A percentile compares a stretch with the other conserved stretches of the same genome.
These are phyloP conservation scores for Chlorella ohadii DNA, from an alignment of 139 green algal species.

Conservation along the genomic window DNA sequence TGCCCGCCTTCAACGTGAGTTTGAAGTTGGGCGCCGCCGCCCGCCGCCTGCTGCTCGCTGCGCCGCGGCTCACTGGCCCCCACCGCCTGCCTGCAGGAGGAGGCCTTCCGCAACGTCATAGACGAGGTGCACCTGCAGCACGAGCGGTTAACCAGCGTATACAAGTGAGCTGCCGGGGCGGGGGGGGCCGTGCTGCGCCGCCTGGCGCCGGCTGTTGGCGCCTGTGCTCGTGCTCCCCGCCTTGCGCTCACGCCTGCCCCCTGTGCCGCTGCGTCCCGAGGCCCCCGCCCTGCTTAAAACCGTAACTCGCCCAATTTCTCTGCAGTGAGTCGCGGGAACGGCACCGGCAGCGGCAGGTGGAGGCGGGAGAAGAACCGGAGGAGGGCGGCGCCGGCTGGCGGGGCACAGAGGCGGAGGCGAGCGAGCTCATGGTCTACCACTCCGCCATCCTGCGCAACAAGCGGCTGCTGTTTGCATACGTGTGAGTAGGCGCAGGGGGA, in stretches of 20 bases:
- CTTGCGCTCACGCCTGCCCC: too few species aligned
- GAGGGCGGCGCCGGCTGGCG: conserved; percentile 33
- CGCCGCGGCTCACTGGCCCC: too few species aligned
- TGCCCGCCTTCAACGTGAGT: conserved; percentile 63
- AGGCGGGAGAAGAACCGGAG: conserved; percentile 15
- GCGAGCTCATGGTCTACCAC: conserved; percentile 66
- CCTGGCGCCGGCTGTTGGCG: background rate
- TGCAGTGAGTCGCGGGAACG: conserved; percentile 34
- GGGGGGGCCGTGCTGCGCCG: background rate
- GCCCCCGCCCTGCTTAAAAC: too few species aligned
- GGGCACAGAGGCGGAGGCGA: conserved; percentile 52
- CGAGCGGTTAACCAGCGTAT: conserved; percentile 44
- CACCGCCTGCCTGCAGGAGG: conserved; percentile 43
- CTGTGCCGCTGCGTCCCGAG: too few species aligned
- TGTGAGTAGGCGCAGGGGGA: conserved; percentile 29
- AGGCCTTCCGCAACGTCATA: conserved; percentile 49
- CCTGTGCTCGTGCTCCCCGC: background rate
- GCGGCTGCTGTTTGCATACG: conserved; percentile 59
- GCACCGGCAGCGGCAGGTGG: conserved; percentile 8
- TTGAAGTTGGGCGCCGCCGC: background rate
- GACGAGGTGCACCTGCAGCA: conserved; percentile 57
- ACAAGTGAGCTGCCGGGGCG: conserved; percentile 39
- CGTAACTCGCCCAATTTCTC: too few species aligned
- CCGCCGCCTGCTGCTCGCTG: background rate
- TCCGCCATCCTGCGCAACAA: conserved; percentile 68